These are phyloP conservation scores for Puccinia hordei DNA, from an alignment of 1,284 basidiomycete genomes.

Conservation along the genomic window DNA sequence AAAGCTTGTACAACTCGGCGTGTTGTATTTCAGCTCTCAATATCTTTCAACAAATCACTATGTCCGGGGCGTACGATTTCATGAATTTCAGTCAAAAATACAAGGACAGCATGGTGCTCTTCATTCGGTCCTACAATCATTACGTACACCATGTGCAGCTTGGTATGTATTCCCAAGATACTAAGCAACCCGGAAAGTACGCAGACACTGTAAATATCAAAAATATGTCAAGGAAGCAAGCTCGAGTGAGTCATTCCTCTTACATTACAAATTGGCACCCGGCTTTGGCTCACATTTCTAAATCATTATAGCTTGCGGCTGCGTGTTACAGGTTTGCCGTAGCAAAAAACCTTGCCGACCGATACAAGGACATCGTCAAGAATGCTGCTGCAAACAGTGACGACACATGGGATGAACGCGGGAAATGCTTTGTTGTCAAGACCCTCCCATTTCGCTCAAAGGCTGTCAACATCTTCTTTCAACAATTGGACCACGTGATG, in stretches of 20 bases:
- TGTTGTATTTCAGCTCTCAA: constrained; percentile 8
- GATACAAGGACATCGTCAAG: constrained; percentile 16
- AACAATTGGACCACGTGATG: not conserved
- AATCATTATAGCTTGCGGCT: not conserved
- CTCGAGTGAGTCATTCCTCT: not conserved
- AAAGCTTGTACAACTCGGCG: constrained; percentile 18
- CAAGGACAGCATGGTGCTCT: not conserved
- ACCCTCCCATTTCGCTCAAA: constrained; percentile 20
- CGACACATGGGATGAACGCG: not conserved
- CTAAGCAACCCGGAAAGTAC: not conserved
- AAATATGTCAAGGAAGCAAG: not conserved
- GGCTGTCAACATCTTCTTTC: constrained; percentile 11
- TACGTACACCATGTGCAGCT: not conserved
- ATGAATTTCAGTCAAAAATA: constrained; percentile 22
- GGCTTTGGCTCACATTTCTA: not conserved
- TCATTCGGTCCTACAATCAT: constrained; percentile 11
- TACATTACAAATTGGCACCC: not conserved
- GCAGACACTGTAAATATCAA: not conserved
- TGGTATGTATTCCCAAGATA: not conserved
- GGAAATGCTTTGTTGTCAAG: constrained; percentile 11
- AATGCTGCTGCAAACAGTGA: constrained; percentile 7
- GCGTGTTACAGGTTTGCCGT: constrained; percentile 5
- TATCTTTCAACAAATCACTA: not conserved
- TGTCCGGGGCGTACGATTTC: not conserved
- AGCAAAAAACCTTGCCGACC: not conserved